These are phyloP conservation scores for Penicillium subrubescens DNA, from an alignment of 495 filamentous ascomycete genomes.

Conservation along the genomic window DNA sequence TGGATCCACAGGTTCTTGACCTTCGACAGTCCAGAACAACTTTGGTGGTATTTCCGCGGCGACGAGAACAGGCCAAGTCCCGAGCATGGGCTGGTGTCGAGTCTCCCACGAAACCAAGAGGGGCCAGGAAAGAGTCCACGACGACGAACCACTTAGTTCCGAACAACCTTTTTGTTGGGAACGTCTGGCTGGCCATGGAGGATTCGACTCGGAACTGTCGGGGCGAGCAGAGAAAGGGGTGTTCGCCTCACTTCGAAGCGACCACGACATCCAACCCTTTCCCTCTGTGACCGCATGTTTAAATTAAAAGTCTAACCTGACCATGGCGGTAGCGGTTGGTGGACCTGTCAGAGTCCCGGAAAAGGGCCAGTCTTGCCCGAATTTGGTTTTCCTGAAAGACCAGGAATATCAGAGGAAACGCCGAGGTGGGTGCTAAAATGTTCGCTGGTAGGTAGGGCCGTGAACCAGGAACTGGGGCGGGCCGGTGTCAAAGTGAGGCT, in stretches of 20 bases:
- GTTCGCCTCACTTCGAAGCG: conserved; percentile 45
- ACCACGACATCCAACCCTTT: conserved; percentile 42
- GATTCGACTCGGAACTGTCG: conserved; percentile 28
- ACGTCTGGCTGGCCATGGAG: conserved; percentile 7
- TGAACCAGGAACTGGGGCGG: conserved; percentile 6
- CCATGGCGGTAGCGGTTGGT: neutral
- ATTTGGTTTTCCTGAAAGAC: neutral
- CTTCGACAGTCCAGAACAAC: neutral
- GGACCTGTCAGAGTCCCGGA: neutral
- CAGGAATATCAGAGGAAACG: neutral
- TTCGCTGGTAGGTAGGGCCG: neutral
- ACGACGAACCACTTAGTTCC: neutral
- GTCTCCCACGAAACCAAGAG: neutral
- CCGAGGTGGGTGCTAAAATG: neutral
- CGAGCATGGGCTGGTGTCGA: neutral
- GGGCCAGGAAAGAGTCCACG: neutral
- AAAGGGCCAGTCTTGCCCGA: neutral
- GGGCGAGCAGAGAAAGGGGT: conserved; percentile 15
- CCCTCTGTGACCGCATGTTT: conserved; percentile 15
- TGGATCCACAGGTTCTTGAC: conserved; percentile 4
- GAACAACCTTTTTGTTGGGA: neutral
- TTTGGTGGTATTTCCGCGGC: conserved; percentile 10
- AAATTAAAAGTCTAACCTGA: conserved; percentile 11
- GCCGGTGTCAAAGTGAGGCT: conserved; percentile 31
- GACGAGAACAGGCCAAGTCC: conserved; percentile 7